Evolutionary conservation across 75 land plant species (phyloP).

Genomic region (Picea sitchensis): DNA sequence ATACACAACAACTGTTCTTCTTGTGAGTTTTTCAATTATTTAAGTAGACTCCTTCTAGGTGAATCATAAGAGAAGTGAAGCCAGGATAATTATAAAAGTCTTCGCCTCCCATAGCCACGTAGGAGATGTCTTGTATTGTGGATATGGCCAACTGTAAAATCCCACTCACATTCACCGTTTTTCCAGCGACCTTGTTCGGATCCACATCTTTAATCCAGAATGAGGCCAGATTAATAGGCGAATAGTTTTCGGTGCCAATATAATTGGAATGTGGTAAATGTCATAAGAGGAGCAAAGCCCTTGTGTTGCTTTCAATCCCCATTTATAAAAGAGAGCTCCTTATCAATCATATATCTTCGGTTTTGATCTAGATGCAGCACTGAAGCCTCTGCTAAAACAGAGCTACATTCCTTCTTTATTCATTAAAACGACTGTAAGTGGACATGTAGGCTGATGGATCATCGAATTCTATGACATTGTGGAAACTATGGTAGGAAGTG

Average conservation of each 20-base stretch:
- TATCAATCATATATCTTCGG: conserved; percentile 5
- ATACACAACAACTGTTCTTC: conserved; percentile 59
- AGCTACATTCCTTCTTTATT: conserved; percentile 28
- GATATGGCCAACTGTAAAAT: conserved; percentile 31
- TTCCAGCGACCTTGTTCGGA: conserved; percentile 10
- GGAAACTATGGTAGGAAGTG: too few relatives aligned
- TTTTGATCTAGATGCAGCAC: conserved; percentile 11
- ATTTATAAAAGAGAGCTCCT: conserved; percentile 26
- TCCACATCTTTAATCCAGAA: conserved; percentile 34
- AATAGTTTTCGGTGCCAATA: not conserved
- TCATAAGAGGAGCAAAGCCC: conserved; percentile 36
- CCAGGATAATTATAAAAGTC: conserved; percentile 32
- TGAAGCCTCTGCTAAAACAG: conserved; percentile 24
- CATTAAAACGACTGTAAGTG: conserved; percentile 29
- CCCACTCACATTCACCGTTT: conserved; percentile 34
- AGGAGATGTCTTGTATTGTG: not conserved
- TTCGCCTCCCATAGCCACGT: not conserved
- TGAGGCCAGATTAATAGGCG: conserved; percentile 25
- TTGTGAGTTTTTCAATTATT: conserved; percentile 12
- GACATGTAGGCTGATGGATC: not conserved
- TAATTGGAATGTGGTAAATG: conserved; percentile 17
- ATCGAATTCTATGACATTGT: too few relatives aligned
- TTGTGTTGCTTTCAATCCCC: conserved; percentile 44
- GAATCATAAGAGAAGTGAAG: conserved; percentile 23
- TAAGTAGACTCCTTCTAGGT: conserved; percentile 51